Evolutionary conservation across 2,329 filamentous ascomycete species (phyloP), one percentile per base, ranked within the genome.

Genomic region (Paecilomyces formosus): DNA sequence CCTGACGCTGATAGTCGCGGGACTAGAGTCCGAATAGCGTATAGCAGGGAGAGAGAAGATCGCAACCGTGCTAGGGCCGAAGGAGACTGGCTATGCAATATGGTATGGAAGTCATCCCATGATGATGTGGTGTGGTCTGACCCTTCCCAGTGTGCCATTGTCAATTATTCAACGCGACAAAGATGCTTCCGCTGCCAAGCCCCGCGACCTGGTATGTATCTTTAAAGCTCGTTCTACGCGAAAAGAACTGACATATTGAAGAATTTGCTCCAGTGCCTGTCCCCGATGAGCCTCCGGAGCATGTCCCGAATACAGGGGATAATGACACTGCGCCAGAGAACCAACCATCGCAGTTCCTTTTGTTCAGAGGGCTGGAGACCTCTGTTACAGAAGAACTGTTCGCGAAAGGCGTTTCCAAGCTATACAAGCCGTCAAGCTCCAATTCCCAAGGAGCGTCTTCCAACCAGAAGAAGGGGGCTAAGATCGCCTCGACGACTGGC

Each of bases 301-400:
- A 75, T 53, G 75, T 78, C 35, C 72, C 73, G 9, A 82, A 82
- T 35, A 78, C 76, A 57, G 81, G 81, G 24, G 81, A 83, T 59
- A 83, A 81, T 62, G 81, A 83, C 69, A 79, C 75, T 2, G 79
- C 80, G 1, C 76, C 80, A 4, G 79, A 84, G 56, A 78, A 75
- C 22, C 86, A 81, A 0, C 83, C 87, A 1, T 91, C 89, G 0
- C 89, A 92, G 64, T 91, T 92, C 63, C 76, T 94, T 21, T 83
- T 94, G 3, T 79, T 94, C 24, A 85, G 89, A 60, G 87, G 87
- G 7, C 76, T 95, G 6, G 85, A 90, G 31, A 75, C 83, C 0
- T 86, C 87, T 13, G 84, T 90, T 5, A 88, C 82, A 6, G 90
- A 93, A 72, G 85, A 88, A 57, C 77, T 89, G 54, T 78, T 95